Evolutionary conservation across 257 asterid species (phyloP).

Genomic region (Solanum peruvianum): DNA sequence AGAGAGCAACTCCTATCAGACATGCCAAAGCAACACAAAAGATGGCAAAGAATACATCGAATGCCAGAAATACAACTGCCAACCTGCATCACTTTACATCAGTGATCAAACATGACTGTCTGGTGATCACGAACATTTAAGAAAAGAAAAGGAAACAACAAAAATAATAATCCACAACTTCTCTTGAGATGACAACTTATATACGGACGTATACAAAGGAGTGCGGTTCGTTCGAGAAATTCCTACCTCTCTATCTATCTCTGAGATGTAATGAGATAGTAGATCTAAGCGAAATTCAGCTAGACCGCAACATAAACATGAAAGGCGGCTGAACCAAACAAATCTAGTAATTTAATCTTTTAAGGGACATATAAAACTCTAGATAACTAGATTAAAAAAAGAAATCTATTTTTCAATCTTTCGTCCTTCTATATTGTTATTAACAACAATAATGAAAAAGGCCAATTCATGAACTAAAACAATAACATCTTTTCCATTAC

Average conservation of each 20-base stretch:
- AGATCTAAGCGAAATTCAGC: not conserved
- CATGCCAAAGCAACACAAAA: constrained; percentile 93
- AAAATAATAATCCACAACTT: not conserved
- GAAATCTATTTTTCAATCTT: not conserved
- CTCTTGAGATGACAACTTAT: not conserved
- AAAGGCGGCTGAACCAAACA: not conserved
- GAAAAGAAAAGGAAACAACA: not conserved
- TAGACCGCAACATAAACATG: not conserved
- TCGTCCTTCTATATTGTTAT: not conserved
- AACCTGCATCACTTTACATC: constrained; percentile 60
- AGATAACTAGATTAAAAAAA: not conserved
- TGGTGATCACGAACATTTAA: not conserved
- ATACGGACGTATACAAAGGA: no score
- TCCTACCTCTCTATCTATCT: no score
- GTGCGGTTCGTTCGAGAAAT: no score
- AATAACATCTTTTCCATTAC: not conserved
- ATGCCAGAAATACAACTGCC: constrained; percentile 93
- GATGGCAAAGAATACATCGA: constrained; percentile 94
- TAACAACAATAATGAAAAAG: not conserved
- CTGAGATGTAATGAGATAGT: not conserved
- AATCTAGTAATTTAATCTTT: not conserved
- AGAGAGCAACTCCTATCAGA: constrained; percentile 84
- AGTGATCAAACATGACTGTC: constrained; percentile 8
- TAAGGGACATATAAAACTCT: not conserved
- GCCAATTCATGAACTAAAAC: not conserved